These are phyloP conservation scores for Saturnispora sekii DNA, from an alignment of 805 yeast genomes.

Conservation along the genomic window DNA sequence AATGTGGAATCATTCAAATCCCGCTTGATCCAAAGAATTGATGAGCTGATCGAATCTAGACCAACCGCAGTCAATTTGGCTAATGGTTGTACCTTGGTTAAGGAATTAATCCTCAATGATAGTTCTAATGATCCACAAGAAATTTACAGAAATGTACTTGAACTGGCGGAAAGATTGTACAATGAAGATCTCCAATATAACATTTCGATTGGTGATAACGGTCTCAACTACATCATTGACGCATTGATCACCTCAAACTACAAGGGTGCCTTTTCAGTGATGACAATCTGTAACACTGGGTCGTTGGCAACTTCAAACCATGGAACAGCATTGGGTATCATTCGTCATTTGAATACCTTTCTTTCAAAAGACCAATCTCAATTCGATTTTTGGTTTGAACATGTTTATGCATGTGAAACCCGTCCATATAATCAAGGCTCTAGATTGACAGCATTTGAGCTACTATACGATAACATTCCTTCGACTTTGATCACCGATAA, in stretches of 20 bases:
- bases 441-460: conserved; percentile 82
- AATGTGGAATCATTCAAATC: conserved; percentile 25
- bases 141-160: too few relatives aligned
- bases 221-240: conserved; percentile 54
- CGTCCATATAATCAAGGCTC: conserved; percentile 97
- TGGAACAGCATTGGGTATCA: conserved; percentile 93
- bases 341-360: conserved; percentile 52
- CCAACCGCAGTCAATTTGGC: conserved; percentile 94
- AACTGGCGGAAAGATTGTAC: conserved; percentile 36
- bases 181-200: conserved; percentile 76
- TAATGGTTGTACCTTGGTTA: conserved; percentile 56
- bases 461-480: conserved; percentile 78
- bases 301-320: conserved; percentile 95
- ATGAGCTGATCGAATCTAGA: conserved; percentile 63
- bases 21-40: conserved; percentile 39
- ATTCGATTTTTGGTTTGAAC: conserved; percentile 41
- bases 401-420: conserved; percentile 84
- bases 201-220: conserved; percentile 67
- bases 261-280: conserved; percentile 61
- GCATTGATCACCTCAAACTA: conserved; percentile 38
- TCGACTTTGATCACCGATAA: conserved; percentile 84
- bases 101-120: conserved; percentile 14
- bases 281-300: conserved; percentile 95
- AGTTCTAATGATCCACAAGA: conserved; percentile 11
- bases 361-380: conserved; percentile 25